Evolutionary conservation across 371 early-diverging fungal genomes (phyloP).

Genomic region (Smittium mucronatum): DNA sequence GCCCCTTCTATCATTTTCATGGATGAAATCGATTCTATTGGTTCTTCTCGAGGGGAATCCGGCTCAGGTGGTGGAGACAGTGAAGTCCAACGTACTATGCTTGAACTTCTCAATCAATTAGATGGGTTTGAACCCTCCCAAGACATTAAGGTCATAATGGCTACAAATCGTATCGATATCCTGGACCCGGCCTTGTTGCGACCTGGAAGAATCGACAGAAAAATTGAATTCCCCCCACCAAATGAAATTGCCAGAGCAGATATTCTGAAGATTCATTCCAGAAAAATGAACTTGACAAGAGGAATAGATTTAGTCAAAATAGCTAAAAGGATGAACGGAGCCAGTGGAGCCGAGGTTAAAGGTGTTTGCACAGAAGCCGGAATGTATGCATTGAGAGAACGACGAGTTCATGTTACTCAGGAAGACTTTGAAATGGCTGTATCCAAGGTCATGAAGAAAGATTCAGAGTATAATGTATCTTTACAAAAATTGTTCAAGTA

Average conservation of each 20-base stretch:
- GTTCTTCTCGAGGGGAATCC: conserved; percentile 82
- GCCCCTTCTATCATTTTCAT: conserved; percentile 99
- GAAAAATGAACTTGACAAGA: conserved; percentile 98
- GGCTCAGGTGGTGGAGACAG: conserved; percentile 83
- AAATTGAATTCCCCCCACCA: conserved; percentile 99
- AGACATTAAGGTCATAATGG: conserved; percentile 99
- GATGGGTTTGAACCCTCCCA: conserved; percentile 99
- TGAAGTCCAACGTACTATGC: conserved; percentile 93
- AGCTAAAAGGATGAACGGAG: conserved; percentile 89
- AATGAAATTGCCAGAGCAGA: conserved; percentile 93
- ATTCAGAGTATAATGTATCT: conserved; percentile 89
- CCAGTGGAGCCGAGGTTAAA: conserved; percentile 98
- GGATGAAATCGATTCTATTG: conserved; percentile 99
- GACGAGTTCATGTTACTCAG: conserved; percentile 98
- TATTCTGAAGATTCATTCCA: conserved; percentile 98
- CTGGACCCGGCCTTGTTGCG: conserved; percentile 94
- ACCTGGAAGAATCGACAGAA: conserved; percentile 98
- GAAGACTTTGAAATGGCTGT: conserved; percentile 99
- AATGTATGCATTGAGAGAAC: conserved; percentile 99
- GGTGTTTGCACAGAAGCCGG: conserved; percentile 99
- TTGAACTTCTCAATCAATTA: conserved; percentile 85
- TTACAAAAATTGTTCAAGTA: conserved; percentile 97
- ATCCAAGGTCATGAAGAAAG: conserved; percentile 99
- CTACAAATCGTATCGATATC: conserved; percentile 99
- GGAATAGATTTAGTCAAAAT: conserved; percentile 96